Base-by-base conservation (phyloP, 805 yeast species). In the Kuraishia floccosa region DNA sequence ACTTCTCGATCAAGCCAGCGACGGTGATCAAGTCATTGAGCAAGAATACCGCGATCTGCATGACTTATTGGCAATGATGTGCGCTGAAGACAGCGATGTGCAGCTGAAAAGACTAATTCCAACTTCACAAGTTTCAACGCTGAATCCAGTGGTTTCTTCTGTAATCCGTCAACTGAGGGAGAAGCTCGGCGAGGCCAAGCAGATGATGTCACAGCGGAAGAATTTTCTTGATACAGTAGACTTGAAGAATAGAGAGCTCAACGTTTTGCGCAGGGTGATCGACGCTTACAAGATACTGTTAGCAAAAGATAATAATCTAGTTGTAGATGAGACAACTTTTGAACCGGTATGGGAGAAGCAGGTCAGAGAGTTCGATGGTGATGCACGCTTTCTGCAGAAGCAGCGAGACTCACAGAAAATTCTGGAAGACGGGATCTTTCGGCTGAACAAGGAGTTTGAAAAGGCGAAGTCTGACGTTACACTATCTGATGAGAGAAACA, bases 21-120 rank as follows among this genome's bases (percentile, higher is more conserved):
- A 55, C 3, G 81, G 91, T 6, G 94, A 86, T 49, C 49, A 49
- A 3, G 54, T 65, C 2, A 68, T 83, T 0, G 41, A 50, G 5
- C 47, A 52, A 3, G 67, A 68, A 29, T 69, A 72, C 38, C 39
- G 47, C 2, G 60, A 64, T n/a, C 58, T 81, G 29, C 67, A 63
- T 33, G 60, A 65, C 1, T 44, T 49, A 7, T 41, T 84, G 15
- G 53, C 49, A 24, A 49, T 67, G 4, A 65, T 63, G 35, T 57
- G 60, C 17, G 62, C 64, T 1, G 51, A 58, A 4, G 41, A 50
- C 17, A 31, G 19, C 20, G 38, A 16, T 39, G 46, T 6, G 36
- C 59, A 16, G 42, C 47, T 34, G 37, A 37, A 15, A 37, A 42
- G 32, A 35, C 54, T 16, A 60, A 63, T 27, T 37, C 35, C 35